Evolutionary conservation across 2,329 filamentous ascomycete species (phyloP).

Genomic region (Xylariaceae sp.): DNA sequence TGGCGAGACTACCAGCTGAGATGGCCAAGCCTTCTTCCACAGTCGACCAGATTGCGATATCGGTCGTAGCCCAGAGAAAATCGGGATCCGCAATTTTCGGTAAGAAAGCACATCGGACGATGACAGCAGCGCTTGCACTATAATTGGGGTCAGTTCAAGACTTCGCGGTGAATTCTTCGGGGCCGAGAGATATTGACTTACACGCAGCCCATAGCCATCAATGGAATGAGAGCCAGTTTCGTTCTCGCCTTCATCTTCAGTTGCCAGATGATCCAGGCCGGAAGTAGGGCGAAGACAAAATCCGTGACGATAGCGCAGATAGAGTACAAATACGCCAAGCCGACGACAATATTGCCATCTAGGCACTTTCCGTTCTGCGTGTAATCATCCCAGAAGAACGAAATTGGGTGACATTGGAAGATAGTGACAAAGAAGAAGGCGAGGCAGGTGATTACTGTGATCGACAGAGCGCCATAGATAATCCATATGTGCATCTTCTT

Average conservation of each 20-base stretch:
- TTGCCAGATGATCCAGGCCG: constrained; percentile 42
- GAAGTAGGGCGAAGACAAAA: constrained; percentile 45
- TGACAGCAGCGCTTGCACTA: constrained; percentile 41
- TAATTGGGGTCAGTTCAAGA: neutral
- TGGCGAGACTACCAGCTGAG: constrained; percentile 43
- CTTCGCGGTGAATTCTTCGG: neutral
- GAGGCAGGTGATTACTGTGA: constrained; percentile 13
- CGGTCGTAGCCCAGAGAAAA: constrained; percentile 39
- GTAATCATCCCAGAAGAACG: constrained; percentile 17
- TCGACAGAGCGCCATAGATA: constrained; percentile 14
- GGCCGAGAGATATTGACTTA: constrained; percentile 1
- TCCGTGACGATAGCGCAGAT: constrained; percentile 42
- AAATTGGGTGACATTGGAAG: constrained; percentile 16
- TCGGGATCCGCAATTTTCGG: constrained; percentile 34
- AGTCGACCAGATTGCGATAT: constrained; percentile 46
- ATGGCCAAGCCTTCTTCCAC: constrained; percentile 44
- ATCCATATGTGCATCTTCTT: constrained; percentile 12
- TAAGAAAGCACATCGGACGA: constrained; percentile 37
- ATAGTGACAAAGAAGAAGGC: constrained; percentile 21
- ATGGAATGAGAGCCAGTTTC: constrained; percentile 40
- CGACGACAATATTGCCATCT: constrained; percentile 34
- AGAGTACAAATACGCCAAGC: constrained; percentile 41
- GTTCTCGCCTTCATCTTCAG: constrained; percentile 43
- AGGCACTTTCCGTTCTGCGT: constrained; percentile 21
- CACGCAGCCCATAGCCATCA: constrained; percentile 46